Base-by-base conservation (phyloP, 306 rosid species). In the Astragalus glycyphyllos region DNA sequence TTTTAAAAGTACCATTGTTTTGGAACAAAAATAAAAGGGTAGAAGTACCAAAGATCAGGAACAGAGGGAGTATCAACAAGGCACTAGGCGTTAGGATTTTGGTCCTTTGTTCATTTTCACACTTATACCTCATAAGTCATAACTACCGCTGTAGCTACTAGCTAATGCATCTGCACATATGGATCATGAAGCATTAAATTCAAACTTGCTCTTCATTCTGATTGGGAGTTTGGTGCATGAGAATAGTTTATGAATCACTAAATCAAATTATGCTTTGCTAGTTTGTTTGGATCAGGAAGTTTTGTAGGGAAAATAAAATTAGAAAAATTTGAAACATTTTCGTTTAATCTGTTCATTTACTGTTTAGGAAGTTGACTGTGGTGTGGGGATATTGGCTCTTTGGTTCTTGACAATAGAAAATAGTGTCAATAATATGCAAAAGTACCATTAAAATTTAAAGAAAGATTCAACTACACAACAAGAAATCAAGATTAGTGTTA, bases 41-140 rank as follows among this genome's bases (percentile, higher is more conserved):
- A n/a, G n/a, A n/a, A n/a, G n/a, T n/a, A n/a, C n/a, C n/a, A n/a
- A n/a, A n/a, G n/a, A n/a, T n/a, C n/a, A n/a, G n/a, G n/a, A n/a
- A n/a, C n/a, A n/a, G n/a, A n/a, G n/a, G n/a, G n/a, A n/a, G n/a
- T 35, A 53, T 74, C 71, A 14, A 29, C 56, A 65, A 68, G 69
- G 17, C 76, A 20, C 45, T 15, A 69, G 23, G 11, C 72, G 32
- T 74, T 64, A 40, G 10, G 41, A 48, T 63, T 37, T 37, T 23
- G 3, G 8, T 47, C 38, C 14, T 40, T 69, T 6, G 23, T 45
- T 53, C 12, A 58, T 23, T 65, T 51, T 60, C 35, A 53, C 45
- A 55, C 16, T 49, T 67, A 1, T 59, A 63, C 47, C 13, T 12
- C 69, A 48, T 68, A 38, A 40, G 10, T 12, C 69, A 48, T 68